A percentile compares a stretch with the other conserved stretches of the same genome.
Evolutionary conservation across 441 rosid genomes (phyloP).

Genomic region (Adansonia rubrostipa): DNA sequence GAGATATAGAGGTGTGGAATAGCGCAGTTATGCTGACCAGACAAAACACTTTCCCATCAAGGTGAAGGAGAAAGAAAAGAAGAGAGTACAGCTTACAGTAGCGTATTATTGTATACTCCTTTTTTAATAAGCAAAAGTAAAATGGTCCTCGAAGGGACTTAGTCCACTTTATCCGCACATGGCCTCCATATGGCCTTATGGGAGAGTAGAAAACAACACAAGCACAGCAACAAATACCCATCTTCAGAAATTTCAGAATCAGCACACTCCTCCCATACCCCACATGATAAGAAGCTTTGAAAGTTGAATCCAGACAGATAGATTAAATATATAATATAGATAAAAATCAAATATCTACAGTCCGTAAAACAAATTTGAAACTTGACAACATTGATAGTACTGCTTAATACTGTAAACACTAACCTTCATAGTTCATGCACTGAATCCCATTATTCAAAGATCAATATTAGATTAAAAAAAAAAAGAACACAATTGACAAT

Average conservation of each 20-base stretch:
- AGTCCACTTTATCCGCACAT: slow-evolving; percentile 60
- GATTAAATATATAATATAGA: not conserved
- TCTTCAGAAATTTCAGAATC: slow-evolving; percentile 40
- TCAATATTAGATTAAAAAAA: slow-evolving; percentile 16
- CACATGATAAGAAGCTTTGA: slow-evolving; percentile 43
- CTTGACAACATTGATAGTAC: not conserved
- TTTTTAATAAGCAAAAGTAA: slow-evolving; percentile 51
- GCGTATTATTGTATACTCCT: slow-evolving; percentile 28
- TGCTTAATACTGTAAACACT: not conserved
- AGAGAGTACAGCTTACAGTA: slow-evolving; percentile 28
- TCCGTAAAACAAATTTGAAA: not conserved
- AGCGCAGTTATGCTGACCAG: slow-evolving; percentile 48
- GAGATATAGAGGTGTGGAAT: slow-evolving; percentile 47
- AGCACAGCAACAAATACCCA: slow-evolving; percentile 43
- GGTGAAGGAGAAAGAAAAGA: slow-evolving; percentile 30
- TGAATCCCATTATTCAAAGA: slow-evolving; percentile 21
- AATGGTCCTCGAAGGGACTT: slow-evolving; percentile 65
- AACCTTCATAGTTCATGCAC: not conserved
- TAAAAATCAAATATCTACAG: slow-evolving; percentile 1
- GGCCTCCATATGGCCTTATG: slow-evolving; percentile 30
- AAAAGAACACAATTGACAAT: slow-evolving; percentile 16
- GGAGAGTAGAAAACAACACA: slow-evolving; percentile 45
- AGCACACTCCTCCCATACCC: slow-evolving; percentile 39
- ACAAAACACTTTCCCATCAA: slow-evolving; percentile 41
- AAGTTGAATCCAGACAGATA: slow-evolving; percentile 40